Percentiles rank a stretch among this genome's conserved stretches.
Conservation (phyloP, 768 basidiomycete species). For the Strobilomyces confusus region DNA sequence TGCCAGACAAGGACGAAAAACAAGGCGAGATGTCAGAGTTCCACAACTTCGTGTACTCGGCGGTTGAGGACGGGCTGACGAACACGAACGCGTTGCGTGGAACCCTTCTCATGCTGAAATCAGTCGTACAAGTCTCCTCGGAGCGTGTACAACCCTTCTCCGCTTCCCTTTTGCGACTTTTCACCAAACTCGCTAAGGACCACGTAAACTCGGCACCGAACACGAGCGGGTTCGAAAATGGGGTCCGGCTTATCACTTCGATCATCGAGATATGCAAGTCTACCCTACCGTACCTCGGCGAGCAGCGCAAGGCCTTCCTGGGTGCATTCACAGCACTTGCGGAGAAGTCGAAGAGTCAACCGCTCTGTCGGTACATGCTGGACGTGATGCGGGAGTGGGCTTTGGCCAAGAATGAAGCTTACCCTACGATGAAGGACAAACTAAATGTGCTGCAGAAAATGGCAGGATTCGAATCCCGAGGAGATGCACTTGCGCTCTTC, state of each 20-base stretch:
- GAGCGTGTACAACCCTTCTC: slow-evolving; percentile 83
- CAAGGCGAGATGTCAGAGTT: slow-evolving; percentile 68
- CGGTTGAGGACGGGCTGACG: slow-evolving; percentile 77
- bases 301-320: slow-evolving; percentile 80
- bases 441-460: slow-evolving; percentile 85
- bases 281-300: slow-evolving; percentile 77
- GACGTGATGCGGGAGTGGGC: slow-evolving; percentile 89
- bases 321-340: slow-evolving; percentile 75
- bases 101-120: slow-evolving; percentile 81
- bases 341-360: slow-evolving; percentile 81
- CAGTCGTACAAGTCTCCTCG: slow-evolving; percentile 74
- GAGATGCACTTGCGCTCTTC: slow-evolving; percentile 71
- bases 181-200: slow-evolving; percentile 84
- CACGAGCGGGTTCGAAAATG: slow-evolving; percentile 50
- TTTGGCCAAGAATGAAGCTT: slow-evolving; percentile 76
- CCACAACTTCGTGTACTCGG: slow-evolving; percentile 67
- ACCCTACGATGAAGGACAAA: slow-evolving; percentile 95
- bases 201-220: slow-evolving; percentile 60
- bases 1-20: slow-evolving; percentile 77
- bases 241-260: slow-evolving; percentile 63
- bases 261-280: slow-evolving; percentile 84
- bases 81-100: slow-evolving; percentile 71
- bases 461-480: slow-evolving; percentile 75
- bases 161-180: slow-evolving; percentile 71
- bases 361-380: slow-evolving; percentile 80